Evolutionary conservation across 1,284 basidiomycete species (phyloP).

Genomic region (Tetrapyrgos nigripes): DNA sequence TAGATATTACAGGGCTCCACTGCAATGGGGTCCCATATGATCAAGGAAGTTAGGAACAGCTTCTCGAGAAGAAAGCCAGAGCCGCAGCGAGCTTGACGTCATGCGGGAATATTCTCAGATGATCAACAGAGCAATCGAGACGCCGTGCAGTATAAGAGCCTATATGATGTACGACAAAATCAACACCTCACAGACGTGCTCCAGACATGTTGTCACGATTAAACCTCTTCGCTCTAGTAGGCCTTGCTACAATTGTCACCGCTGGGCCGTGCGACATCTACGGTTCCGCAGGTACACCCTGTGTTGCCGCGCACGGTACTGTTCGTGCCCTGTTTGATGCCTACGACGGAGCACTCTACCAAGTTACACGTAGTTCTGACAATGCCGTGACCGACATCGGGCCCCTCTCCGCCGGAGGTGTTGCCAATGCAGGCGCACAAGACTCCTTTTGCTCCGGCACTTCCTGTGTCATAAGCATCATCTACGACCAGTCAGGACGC

Average conservation of each 20-base stretch:
- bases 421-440: conserved; percentile 10
- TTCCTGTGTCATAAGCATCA: conserved; percentile 9
- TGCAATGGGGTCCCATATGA: no score
- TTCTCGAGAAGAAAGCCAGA: no score
- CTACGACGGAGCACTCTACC: conserved; percentile 7
- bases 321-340: conserved; percentile 4
- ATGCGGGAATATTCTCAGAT: no score
- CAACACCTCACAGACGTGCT: not conserved
- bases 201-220: not conserved
- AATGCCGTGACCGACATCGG: conserved; percentile 2
- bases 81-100: no score
- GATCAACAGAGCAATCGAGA: no score
- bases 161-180: no score
- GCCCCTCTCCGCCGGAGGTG: conserved; percentile 11
- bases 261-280: conserved; percentile 1
- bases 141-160: no score
- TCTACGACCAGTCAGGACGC: conserved; percentile 11
- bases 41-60: no score
- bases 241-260: no score
- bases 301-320: not conserved
- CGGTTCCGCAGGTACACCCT: not conserved
- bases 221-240: not conserved
- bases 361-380: conserved; percentile 8
- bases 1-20: no score
- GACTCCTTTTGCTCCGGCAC: no score